Evolutionary conservation across 2,329 filamentous ascomycete species (phyloP).

Genomic region (Cercospora berteroae): DNA sequence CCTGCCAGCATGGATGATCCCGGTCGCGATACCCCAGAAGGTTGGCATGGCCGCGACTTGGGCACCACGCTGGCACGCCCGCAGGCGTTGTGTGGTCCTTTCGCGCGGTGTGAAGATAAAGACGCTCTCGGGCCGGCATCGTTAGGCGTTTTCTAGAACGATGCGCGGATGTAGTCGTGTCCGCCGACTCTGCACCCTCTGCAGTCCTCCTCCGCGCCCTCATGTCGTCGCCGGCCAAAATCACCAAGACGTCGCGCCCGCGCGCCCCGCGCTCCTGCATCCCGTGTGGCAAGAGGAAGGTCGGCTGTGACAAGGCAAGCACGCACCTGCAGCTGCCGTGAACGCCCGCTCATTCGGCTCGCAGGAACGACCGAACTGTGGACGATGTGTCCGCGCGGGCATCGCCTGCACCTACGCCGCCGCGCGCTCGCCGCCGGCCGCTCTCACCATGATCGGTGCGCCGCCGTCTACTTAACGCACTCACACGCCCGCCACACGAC

Average conservation of each 20-base stretch:
- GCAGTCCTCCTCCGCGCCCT: background rate
- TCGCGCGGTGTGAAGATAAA: conserved; percentile 10
- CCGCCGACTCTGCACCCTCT: conserved; percentile 1
- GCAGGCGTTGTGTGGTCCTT: background rate
- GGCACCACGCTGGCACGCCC: background rate
- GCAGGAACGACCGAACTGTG: conserved; percentile 23
- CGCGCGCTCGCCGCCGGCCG: conserved; percentile 14
- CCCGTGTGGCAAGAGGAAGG: conserved; percentile 24
- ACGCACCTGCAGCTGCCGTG: background rate
- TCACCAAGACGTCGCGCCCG: conserved; percentile 22
- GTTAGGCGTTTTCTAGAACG: conserved; percentile 19
- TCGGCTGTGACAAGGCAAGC: conserved; percentile 24
- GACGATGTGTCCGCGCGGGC: conserved; percentile 23
- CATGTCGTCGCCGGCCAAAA: conserved; percentile 20
- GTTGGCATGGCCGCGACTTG: conserved; percentile 11
- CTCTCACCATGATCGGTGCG: conserved; percentile 21
- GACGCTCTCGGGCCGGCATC: conserved; percentile 17
- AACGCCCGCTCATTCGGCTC: background rate
- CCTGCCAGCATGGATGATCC: conserved; percentile 16
- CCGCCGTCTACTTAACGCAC: background rate
- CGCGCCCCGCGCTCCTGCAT: conserved; percentile 24
- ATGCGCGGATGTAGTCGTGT: conserved; percentile 11
- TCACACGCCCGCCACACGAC: background rate
- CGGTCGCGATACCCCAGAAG: conserved; percentile 16
- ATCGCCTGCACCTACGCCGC: conserved; percentile 22